These are phyloP conservation scores for Anthracocystis panici-leucophaei DNA, from an alignment of 1,284 basidiomycete genomes.

Conservation along the genomic window DNA sequence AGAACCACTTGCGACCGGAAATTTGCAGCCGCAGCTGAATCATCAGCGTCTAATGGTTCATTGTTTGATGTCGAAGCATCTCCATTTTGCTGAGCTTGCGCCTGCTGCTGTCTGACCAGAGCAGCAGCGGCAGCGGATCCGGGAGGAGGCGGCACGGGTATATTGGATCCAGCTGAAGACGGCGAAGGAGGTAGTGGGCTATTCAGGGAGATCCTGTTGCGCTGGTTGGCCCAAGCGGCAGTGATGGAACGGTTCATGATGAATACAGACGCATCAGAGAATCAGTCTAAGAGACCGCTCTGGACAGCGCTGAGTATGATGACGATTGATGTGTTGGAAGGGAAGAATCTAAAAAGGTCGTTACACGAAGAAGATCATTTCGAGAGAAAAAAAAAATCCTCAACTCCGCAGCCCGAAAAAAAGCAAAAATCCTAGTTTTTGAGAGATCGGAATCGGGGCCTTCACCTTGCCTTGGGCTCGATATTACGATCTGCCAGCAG, in stretches of 20 bases:
- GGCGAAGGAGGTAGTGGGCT: conserved; percentile 40
- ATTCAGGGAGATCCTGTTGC: conserved; percentile 60
- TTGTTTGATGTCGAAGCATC: conserved; percentile 12
- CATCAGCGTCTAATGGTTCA: conserved; percentile 5
- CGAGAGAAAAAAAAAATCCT: not conserved
- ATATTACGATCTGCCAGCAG: too few relatives aligned
- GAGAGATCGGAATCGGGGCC: conserved; percentile 1
- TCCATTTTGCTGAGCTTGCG: conserved; percentile 35
- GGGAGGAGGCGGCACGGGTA: conserved; percentile 53
- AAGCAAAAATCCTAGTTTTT: not conserved
- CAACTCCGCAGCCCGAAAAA: not conserved
- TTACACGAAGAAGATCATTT: not conserved
- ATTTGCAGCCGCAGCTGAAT: conserved; percentile 1
- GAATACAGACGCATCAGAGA: conserved; percentile 31
- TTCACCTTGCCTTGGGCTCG: not conserved
- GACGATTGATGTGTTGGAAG: not conserved
- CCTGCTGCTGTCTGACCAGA: conserved; percentile 34
- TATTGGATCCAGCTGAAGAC: conserved; percentile 32
- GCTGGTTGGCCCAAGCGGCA: conserved; percentile 59
- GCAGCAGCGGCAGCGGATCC: conserved; percentile 60
- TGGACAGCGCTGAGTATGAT: conserved; percentile 1
- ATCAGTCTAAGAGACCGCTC: conserved; percentile 8
- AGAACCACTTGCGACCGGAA: conserved; percentile 29
- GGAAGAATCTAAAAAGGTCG: not conserved
- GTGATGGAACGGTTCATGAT: conserved; percentile 66